Evolutionary conservation across 306 rosid genomes (phyloP).

Genomic region (Vigna unguiculata): DNA sequence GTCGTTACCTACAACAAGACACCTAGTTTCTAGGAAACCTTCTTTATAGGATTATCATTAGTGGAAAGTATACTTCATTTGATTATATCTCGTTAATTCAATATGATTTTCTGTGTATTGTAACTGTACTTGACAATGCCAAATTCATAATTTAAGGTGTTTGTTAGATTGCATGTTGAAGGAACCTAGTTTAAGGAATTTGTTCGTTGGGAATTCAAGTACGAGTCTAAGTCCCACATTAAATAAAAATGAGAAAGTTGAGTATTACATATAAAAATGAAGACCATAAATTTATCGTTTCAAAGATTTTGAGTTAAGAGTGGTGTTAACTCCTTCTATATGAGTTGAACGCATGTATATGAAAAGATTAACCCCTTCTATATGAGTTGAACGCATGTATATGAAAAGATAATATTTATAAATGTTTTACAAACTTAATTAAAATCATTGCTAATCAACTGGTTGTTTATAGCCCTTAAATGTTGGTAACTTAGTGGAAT

Average conservation of each 20-base stretch:
- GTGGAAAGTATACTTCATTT: constrained; percentile 39
- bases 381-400: too few relatives aligned
- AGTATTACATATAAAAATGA: too few relatives aligned
- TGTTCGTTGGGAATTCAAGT: too few relatives aligned
- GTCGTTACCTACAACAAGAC: constrained; percentile 44
- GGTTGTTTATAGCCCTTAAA: neutral
- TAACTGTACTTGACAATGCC: constrained; percentile 32
- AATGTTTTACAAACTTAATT: constrained; percentile 35
- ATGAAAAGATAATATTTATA: neutral
- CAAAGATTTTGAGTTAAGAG: too few relatives aligned
- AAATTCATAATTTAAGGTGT: constrained; percentile 40
- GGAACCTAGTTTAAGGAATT: constrained; percentile 41
- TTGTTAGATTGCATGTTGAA: constrained; percentile 31
- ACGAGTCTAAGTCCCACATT: too few relatives aligned
- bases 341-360: too few relatives aligned
- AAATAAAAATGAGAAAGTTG: too few relatives aligned
- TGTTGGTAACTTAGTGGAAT: constrained; percentile 18
- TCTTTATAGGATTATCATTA: constrained; percentile 15
- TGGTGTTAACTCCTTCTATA: too few relatives aligned
- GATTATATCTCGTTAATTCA: constrained; percentile 22
- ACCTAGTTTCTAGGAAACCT: constrained; percentile 55
- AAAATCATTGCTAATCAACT: constrained; percentile 11
- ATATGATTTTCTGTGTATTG: constrained; percentile 33
- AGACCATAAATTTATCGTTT: too few relatives aligned
- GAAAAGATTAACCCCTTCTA: too few relatives aligned